These are phyloP conservation scores for Aspergillus fijiensis DNA, from an alignment of 2,329 filamentous ascomycete species.

Conservation along the genomic window DNA sequence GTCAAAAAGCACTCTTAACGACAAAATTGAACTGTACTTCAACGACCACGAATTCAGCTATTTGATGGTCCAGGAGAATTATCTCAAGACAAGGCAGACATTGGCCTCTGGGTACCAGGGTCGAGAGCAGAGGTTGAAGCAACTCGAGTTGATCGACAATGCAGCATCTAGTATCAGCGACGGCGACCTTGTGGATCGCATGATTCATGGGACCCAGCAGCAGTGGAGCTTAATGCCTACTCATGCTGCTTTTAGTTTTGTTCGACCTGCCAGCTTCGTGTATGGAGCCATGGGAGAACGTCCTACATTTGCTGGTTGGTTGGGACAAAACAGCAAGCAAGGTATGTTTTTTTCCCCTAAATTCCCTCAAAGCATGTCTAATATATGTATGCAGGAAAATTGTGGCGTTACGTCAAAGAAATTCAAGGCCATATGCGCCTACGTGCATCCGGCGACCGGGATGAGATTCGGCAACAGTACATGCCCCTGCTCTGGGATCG, in stretches of 20 bases:
- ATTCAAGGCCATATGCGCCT: conserved; percentile 97
- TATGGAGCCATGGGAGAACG: conserved; percentile 71
- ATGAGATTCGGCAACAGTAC: conserved; percentile 94
- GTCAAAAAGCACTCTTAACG: conserved; percentile 85
- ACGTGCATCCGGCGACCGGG: conserved; percentile 81
- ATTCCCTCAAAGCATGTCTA: background rate
- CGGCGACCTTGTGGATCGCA: conserved; percentile 89
- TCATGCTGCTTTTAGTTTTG: conserved; percentile 93
- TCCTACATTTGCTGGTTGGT: conserved; percentile 83
- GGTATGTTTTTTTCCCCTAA: conserved; percentile 50
- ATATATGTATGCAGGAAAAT: conserved; percentile 47
- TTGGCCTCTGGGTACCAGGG: conserved; percentile 61
- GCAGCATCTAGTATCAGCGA: conserved; percentile 97
- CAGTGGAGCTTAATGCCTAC: conserved; percentile 98
- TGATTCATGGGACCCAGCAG: conserved; percentile 98
- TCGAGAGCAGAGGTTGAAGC: conserved; percentile 72
- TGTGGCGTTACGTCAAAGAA: conserved; percentile 82
- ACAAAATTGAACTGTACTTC: conserved; percentile 98
- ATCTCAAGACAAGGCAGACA: conserved; percentile 78
- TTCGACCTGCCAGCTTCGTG: conserved; percentile 83
- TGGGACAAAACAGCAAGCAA: conserved; percentile 90
- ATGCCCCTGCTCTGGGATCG: conserved; percentile 83
- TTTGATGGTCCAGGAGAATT: conserved; percentile 98
- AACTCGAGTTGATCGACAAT: conserved; percentile 80
- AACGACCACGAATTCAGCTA: conserved; percentile 98